These are phyloP conservation scores for Mortierella hygrophila DNA, from an alignment of 192 early-diverging fungal species.

Conservation along the genomic window DNA sequence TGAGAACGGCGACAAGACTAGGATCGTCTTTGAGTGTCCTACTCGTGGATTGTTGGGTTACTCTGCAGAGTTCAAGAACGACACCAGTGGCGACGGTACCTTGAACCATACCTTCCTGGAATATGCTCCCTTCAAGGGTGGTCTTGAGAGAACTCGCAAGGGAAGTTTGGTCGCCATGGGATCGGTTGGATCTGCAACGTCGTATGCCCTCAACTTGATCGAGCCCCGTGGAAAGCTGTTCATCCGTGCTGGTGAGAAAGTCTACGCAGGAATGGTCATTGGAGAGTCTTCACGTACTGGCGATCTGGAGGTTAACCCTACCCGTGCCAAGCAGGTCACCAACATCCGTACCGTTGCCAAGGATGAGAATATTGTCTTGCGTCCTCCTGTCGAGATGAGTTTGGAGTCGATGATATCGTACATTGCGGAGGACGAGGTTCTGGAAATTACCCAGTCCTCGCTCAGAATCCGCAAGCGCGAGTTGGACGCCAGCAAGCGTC, in stretches of 20 bases:
- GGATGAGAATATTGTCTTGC: conserved; percentile 80
- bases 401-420: conserved; percentile 87
- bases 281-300: conserved; percentile 83
- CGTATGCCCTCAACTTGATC: conserved; percentile 80
- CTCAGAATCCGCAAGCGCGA: conserved; percentile 83
- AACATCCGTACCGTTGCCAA: conserved; percentile 86
- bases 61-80: conserved; percentile 90
- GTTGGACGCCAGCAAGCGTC: conserved; percentile 75
- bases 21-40: conserved; percentile 84
- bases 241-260: conserved; percentile 77
- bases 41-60: conserved; percentile 88
- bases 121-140: conserved; percentile 80
- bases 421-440: conserved; percentile 83
- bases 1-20: conserved; percentile 77
- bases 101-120: conserved; percentile 84
- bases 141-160: conserved; percentile 81
- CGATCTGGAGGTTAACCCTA: conserved; percentile 89
- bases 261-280: conserved; percentile 90
- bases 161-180: conserved; percentile 82
- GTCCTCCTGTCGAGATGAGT: conserved; percentile 73
- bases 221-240: conserved; percentile 87
- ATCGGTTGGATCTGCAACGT: conserved; percentile 70
- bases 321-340: conserved; percentile 83
- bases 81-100: conserved; percentile 85
- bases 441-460: conserved; percentile 83